Percentiles rank a stretch among this genome's conserved stretches.
phyloP scores from a whole-genome alignment of 345 rosid genomes.

The Mercurialis annua region DNA sequence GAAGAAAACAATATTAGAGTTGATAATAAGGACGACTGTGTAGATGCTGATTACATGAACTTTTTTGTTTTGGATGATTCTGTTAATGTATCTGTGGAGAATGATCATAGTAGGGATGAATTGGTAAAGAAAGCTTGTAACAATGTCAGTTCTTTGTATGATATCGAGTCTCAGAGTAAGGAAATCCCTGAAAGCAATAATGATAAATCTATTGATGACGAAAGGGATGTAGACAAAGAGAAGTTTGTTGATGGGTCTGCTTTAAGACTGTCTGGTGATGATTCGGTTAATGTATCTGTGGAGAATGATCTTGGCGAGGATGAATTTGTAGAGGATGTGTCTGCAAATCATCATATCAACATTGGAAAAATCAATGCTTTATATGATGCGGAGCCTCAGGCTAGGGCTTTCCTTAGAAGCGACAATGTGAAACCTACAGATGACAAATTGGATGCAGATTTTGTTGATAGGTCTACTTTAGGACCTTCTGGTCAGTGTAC shows the following conservation, averaged over 20 bases:
- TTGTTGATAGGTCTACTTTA: too few relatives aligned
- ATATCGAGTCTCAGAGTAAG: neutral
- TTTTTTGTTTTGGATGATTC: neutral
- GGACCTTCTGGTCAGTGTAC: too few relatives aligned
- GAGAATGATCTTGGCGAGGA: neutral
- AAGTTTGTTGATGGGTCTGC: neutral
- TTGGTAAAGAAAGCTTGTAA: neutral
- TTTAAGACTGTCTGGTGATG: neutral
- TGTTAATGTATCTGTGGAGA: neutral
- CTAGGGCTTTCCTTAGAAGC: too few relatives aligned
- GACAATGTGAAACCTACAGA: too few relatives aligned
- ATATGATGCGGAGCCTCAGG: too few relatives aligned
- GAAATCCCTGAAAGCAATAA: neutral
- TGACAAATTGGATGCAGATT: too few relatives aligned
- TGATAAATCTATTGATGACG: neutral
- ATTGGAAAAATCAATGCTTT: too few relatives aligned
- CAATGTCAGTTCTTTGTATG: neutral
- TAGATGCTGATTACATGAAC: neutral
- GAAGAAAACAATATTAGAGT: neutral
- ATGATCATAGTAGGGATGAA: neutral
- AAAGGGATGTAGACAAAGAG: neutral
- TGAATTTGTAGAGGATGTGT: neutral
- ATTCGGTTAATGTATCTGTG: neutral
- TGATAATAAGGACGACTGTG: neutral
- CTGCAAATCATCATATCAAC: neutral